phyloP scores from a whole-genome alignment of 441 rosid species.

The Biscutella laevigata region DNA sequence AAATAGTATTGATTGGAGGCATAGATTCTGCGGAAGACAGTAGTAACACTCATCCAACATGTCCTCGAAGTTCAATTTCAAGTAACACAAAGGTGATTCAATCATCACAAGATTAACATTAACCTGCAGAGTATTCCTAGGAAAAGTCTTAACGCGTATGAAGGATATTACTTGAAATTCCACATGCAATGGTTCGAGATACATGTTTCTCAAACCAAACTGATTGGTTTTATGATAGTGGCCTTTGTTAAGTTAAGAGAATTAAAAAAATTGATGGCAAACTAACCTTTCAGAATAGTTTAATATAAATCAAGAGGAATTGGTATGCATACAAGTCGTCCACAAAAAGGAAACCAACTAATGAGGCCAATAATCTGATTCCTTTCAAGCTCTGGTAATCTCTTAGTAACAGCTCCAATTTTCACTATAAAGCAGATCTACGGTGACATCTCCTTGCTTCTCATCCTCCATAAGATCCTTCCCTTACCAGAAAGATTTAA shows the following conservation, averaged over 20 bases:
- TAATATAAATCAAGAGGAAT: constrained; percentile 4
- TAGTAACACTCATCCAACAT: constrained; percentile 12
- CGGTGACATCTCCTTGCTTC: constrained; percentile 89
- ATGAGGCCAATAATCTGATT: constrained; percentile 95
- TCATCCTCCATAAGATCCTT: constrained; percentile 99
- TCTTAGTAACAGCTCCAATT: constrained; percentile 76
- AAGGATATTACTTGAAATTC: constrained; percentile 5
- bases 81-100: constrained; percentile 7
- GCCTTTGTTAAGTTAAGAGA: neutral
- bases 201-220: constrained; percentile 2
- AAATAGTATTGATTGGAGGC: too few species aligned
- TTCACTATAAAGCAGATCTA: constrained; percentile 95
- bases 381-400: constrained; percentile 70
- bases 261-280: constrained; percentile 9
- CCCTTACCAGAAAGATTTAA: constrained; percentile 98
- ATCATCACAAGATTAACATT: neutral
- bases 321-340: constrained; percentile 73
- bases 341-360: constrained; percentile 83
- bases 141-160: constrained; percentile 6
- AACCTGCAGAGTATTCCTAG: neutral
- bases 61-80: constrained; percentile 4
- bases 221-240: constrained; percentile 11
- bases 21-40: too few species aligned
- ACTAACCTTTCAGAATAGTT: constrained; percentile 2
- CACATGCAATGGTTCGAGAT: constrained; percentile 5